phyloP scores from a whole-genome alignment of 2,329 filamentous ascomycete genomes.

The Coniochaeta prunicola region DNA sequence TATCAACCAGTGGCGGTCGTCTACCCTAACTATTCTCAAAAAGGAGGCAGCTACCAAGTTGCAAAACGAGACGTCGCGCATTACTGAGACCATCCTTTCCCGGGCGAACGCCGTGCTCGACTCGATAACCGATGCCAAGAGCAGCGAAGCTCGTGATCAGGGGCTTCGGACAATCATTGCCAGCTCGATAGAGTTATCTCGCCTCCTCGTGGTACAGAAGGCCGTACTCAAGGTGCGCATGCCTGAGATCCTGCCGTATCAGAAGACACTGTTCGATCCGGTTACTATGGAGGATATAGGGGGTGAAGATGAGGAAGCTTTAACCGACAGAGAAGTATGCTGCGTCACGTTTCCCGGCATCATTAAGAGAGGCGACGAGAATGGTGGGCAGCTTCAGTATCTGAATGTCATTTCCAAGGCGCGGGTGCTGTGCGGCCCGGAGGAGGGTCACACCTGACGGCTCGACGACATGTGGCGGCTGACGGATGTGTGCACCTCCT shows the following conservation, averaged over 20 bases:
- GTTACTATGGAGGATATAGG: conserved; percentile 60
- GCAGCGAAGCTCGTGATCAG: conserved; percentile 39
- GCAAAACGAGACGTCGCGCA: conserved; percentile 33
- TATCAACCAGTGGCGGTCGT: conserved; percentile 60
- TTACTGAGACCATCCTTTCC: conserved; percentile 34
- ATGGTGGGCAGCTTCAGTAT: conserved; percentile 52
- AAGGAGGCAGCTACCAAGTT: conserved; percentile 43
- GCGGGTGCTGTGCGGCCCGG: conserved; percentile 52
- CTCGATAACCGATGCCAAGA: conserved; percentile 35
- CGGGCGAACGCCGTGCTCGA: conserved; percentile 43
- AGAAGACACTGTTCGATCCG: conserved; percentile 47
- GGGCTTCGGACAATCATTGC: conserved; percentile 45
- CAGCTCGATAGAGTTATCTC: conserved; percentile 48
- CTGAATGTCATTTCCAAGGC: conserved; percentile 59
- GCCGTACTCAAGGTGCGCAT: conserved; percentile 50
- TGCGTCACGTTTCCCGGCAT: conserved; percentile 60
- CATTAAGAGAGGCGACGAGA: conserved; percentile 58
- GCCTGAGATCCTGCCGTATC: conserved; percentile 45
- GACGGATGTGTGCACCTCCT: not conserved
- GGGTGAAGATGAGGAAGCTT: conserved; percentile 48
- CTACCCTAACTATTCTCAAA: conserved; percentile 52
- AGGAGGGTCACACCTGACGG: conserved; percentile 20
- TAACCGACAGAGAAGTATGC: conserved; percentile 44
- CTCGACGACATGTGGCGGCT: not conserved
- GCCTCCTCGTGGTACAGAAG: conserved; percentile 50